These are phyloP conservation scores for Podila minutissima DNA, from an alignment of 192 early-diverging fungal species.

Conservation along the genomic window DNA sequence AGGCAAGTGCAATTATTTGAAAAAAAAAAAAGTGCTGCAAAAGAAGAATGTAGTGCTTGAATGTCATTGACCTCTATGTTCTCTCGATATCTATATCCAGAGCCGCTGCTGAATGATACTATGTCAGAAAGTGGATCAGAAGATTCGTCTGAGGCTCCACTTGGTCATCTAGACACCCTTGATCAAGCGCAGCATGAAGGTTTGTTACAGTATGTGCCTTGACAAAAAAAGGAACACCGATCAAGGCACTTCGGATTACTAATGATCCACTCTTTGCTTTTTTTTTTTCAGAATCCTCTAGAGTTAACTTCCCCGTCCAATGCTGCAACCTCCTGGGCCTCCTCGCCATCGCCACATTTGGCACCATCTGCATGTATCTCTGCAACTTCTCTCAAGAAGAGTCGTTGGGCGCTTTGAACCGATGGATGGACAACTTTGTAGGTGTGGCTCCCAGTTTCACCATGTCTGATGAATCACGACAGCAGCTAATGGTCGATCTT, in stretches of 20 bases:
- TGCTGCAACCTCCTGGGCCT: conserved; percentile 1
- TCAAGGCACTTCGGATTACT: neutral
- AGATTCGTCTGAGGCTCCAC: neutral
- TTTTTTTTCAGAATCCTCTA: neutral
- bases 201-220: too few species aligned
- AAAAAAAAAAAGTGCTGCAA: too few species aligned
- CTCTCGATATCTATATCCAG: neutral
- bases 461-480: neutral
- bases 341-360: neutral
- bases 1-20: neutral
- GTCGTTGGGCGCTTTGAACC: neutral
- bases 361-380: neutral
- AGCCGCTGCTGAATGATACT: neutral
- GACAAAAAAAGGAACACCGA: neutral
- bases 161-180: neutral
- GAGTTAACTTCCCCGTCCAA: neutral
- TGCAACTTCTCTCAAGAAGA: neutral
- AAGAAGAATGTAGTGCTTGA: too few species aligned
- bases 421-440: neutral
- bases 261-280: neutral
- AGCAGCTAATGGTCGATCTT: neutral
- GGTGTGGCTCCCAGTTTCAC: neutral
- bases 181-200: neutral
- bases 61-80: too few species aligned
- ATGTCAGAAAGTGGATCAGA: neutral